Conservation (phyloP, 2,329 filamentous ascomycete species). For the Tolypocladium sp. region DNA sequence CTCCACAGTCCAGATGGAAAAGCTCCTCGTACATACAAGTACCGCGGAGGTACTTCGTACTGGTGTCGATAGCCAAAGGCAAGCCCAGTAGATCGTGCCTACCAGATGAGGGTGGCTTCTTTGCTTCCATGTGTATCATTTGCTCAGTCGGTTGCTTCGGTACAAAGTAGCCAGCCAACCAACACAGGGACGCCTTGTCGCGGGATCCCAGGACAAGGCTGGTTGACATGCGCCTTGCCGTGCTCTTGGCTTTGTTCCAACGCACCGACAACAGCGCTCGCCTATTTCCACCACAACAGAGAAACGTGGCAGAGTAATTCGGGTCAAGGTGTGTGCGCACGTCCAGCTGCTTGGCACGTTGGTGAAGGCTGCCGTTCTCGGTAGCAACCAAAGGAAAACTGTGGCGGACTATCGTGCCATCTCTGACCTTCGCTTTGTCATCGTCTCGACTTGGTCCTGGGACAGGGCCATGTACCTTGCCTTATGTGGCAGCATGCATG, state of each 20-base stretch:
- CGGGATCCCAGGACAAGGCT: neutral
- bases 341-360: neutral
- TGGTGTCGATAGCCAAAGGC: neutral
- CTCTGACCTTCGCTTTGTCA: neutral
- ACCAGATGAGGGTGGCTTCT: neutral
- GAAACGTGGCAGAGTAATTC: neutral
- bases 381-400: neutral
- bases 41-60: neutral
- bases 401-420: neutral
- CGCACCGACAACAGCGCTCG: neutral
- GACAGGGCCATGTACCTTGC: neutral
- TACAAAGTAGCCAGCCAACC: neutral
- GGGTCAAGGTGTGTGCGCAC: neutral
- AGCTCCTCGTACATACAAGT: neutral
- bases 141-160: neutral
- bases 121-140: neutral
- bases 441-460: neutral
- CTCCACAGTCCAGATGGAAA: conserved; percentile 12
- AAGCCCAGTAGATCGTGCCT: too few relatives aligned
- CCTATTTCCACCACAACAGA: neutral
- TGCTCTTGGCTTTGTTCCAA: neutral
- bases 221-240: neutral
- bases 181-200: neutral
- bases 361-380: neutral
- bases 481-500: conserved; percentile 11